These are phyloP conservation scores for Talaromyces sp. DNA, from an alignment of 2,329 filamentous ascomycete genomes.

Conservation along the genomic window DNA sequence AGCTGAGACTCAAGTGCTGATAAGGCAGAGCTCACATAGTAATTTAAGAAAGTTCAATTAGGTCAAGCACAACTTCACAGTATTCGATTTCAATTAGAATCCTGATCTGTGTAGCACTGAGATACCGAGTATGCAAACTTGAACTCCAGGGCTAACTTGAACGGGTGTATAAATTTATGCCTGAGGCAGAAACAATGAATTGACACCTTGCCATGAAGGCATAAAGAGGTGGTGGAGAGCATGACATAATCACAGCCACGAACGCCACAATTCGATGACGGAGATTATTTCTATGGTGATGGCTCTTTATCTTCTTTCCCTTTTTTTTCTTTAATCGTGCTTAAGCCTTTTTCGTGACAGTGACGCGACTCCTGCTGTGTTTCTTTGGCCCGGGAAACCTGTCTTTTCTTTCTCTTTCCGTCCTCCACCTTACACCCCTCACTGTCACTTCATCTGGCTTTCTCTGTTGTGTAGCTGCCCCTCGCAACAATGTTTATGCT, in stretches of 20 bases:
- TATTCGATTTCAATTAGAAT: no score
- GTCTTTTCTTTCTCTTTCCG: background rate
- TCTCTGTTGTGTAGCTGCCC: conserved; percentile 24
- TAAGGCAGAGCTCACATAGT: no score
- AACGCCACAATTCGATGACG: conserved; percentile 9
- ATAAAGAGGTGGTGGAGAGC: background rate
- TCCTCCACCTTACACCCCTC: conserved; percentile 1
- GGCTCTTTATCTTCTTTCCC: conserved; percentile 3
- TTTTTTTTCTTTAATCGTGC: background rate
- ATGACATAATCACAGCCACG: conserved; percentile 5
- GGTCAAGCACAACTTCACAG: no score
- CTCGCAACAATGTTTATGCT: conserved; percentile 58
- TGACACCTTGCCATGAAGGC: no score
- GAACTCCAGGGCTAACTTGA: background rate
- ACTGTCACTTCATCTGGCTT: background rate
- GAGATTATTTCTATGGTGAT: conserved; percentile 2
- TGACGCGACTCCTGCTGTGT: background rate
- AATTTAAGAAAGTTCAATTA: no score
- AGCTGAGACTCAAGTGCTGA: no score
- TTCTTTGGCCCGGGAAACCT: background rate
- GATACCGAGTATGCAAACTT: no score
- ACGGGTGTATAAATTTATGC: background rate
- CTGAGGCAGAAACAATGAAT: background rate
- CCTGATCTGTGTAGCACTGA: no score
- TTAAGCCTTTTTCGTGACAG: background rate